Percentiles rank a stretch among this genome's conserved stretches.
Conservation (phyloP, 345 rosid genomes). For the Melaleuca alternifolia region DNA sequence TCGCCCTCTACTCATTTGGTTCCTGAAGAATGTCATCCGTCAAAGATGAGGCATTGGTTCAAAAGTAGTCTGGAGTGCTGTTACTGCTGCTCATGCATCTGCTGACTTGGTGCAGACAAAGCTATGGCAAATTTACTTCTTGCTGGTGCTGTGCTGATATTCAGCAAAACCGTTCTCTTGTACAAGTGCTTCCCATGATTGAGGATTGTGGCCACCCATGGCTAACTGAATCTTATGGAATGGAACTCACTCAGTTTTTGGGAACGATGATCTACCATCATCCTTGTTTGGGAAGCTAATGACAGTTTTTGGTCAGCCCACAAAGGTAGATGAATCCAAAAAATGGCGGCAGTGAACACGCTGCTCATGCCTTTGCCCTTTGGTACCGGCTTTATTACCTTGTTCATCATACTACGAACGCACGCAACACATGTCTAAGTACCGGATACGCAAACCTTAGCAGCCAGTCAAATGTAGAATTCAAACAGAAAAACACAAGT, state of each 20-base stretch:
- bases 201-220: neutral
- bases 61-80: neutral
- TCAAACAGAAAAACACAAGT: neutral
- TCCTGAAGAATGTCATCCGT: neutral
- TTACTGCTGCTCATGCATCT: neutral
- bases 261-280: neutral
- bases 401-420: neutral
- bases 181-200: neutral
- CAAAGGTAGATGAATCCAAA: neutral
- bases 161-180: neutral
- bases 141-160: neutral
- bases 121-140: too few species aligned
- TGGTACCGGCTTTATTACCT: neutral
- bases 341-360: neutral
- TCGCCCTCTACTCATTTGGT: neutral
- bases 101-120: neutral
- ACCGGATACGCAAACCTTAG: neutral
- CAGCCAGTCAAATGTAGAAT: neutral
- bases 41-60: neutral
- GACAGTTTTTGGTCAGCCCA: neutral
- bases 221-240: neutral
- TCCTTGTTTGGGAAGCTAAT: neutral
- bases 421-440: neutral
- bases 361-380: neutral
- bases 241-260: neutral